These are phyloP conservation scores for Paramecium sonneborni DNA, from an alignment of 73 alveolate genomes.

Conservation along the genomic window DNA sequence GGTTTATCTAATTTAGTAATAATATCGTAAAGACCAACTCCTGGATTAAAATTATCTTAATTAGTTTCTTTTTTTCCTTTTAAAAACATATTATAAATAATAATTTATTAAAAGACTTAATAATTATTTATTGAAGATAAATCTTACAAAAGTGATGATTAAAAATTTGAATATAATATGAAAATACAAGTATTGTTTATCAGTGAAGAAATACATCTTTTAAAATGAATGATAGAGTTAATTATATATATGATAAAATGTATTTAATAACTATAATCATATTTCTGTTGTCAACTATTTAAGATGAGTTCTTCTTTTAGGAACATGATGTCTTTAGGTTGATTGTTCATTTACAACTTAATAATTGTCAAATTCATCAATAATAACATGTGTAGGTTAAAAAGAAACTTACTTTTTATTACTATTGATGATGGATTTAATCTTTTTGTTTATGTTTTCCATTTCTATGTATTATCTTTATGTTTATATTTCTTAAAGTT, in stretches of 20 bases:
- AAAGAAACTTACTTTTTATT: background rate
- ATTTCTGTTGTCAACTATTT: background rate
- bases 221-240: background rate
- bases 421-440: constrained; percentile 11
- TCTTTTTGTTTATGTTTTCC: background rate
- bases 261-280: background rate
- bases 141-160: background rate
- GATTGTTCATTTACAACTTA: background rate
- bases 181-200: no score
- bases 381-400: background rate
- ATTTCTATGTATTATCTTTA: background rate
- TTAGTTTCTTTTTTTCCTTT: background rate
- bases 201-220: no score
- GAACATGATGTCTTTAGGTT: background rate
- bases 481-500: background rate
- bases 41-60: background rate
- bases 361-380: background rate
- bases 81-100: background rate
- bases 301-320: constrained; percentile 13
- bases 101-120: background rate
- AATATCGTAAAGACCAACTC: background rate
- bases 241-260: background rate
- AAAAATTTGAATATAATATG: background rate
- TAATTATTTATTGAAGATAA: background rate
- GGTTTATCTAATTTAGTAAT: background rate